Conservation (phyloP, 2,329 filamentous ascomycete genomes). For the Cladorrhinum sp. region DNA sequence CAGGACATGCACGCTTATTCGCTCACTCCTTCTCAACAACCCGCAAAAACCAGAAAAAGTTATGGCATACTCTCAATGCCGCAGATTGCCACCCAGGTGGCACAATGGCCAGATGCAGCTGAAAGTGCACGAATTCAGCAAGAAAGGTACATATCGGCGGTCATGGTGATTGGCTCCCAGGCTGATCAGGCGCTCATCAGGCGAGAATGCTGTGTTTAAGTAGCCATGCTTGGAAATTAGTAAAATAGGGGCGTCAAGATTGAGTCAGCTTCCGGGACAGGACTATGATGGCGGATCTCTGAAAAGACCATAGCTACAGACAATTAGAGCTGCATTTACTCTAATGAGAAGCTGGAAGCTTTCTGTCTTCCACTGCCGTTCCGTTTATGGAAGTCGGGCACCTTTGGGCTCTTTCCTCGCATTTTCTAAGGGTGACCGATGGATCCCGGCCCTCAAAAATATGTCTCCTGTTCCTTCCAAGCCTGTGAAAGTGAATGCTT, state of each 20-base stretch:
- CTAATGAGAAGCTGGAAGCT: no score
- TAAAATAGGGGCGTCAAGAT: background rate
- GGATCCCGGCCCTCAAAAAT: background rate
- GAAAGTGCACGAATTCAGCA: background rate
- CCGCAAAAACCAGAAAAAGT: no score
- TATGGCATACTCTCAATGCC: background rate
- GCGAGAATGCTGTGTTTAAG: background rate
- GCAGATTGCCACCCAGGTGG: background rate
- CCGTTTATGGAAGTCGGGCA: background rate
- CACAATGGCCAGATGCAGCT: background rate
- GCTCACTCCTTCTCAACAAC: background rate
- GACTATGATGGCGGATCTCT: no score
- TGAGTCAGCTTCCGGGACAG: no score
- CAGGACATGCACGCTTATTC: background rate
- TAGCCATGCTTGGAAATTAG: background rate
- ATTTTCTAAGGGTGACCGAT: background rate
- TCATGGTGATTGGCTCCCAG: no score
- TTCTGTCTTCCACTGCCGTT: no score
- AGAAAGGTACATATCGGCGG: background rate
- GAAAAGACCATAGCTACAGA: no score
- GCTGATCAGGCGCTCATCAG: no score
- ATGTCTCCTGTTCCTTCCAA: background rate
- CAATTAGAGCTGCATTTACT: no score
- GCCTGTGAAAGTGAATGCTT: background rate
- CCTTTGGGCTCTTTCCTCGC: background rate